Percentiles rank a stretch among this genome's conserved stretches.
Evolutionary conservation across 495 filamentous ascomycete species (phyloP).

Genomic region (Aspergillus cristatus): DNA sequence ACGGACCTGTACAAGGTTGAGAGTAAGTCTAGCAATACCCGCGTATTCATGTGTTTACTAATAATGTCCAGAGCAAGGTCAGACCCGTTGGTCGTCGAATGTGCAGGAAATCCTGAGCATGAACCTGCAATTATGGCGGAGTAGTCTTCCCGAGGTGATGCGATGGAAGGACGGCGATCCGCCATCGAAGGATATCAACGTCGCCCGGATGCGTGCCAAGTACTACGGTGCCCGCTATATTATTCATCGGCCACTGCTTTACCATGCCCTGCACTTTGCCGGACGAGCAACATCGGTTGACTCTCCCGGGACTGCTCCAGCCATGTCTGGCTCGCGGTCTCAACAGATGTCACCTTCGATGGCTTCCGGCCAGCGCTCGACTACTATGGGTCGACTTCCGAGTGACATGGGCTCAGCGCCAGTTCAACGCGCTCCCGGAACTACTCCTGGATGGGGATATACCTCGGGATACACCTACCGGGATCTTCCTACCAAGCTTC

Average conservation of each 20-base stretch:
- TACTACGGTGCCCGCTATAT: conserved; percentile 90
- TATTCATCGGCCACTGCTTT: conserved; percentile 75
- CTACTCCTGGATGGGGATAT: conserved; percentile 8
- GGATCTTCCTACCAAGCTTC: conserved; percentile 33
- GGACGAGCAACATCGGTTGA: conserved; percentile 20
- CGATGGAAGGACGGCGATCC: conserved; percentile 59
- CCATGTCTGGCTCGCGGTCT: conserved; percentile 12
- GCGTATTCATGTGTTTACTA: too few species aligned
- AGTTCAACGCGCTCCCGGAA: not conserved
- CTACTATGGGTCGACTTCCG: conserved; percentile 24
- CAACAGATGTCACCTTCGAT: conserved; percentile 19
- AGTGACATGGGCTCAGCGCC: conserved; percentile 27
- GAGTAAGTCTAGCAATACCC: conserved; percentile 17
- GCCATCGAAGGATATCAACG: conserved; percentile 67
- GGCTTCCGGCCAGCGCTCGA: conserved; percentile 6
- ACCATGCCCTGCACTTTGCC: conserved; percentile 47
- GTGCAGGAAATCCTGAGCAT: conserved; percentile 31
- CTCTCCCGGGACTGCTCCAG: conserved; percentile 16
- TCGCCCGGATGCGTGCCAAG: conserved; percentile 80
- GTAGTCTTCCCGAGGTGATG: conserved; percentile 36
- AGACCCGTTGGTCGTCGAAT: conserved; percentile 21
- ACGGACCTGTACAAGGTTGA: conserved; percentile 65
- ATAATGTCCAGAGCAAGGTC: conserved; percentile 16
- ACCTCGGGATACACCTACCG: conserved; percentile 8
- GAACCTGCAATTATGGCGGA: conserved; percentile 44